These are phyloP conservation scores for Zoysia japonica DNA, from an alignment of 176 grass and related monocot genomes.

Conservation along the genomic window DNA sequence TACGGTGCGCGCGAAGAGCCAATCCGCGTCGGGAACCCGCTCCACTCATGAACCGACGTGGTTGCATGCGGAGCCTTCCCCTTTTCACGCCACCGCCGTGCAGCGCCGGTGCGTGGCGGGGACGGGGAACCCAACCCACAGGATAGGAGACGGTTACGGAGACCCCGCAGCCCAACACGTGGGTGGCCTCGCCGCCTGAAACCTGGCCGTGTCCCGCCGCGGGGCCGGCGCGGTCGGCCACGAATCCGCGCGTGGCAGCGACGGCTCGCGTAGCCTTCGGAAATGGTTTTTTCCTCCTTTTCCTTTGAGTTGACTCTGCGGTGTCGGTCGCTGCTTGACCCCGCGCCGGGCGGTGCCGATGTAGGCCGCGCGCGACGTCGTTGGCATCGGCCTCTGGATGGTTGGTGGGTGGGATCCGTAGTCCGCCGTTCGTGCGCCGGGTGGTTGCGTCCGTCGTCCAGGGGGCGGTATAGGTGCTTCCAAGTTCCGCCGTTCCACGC, in stretches of 20 bases:
- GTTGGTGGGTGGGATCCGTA: too few relatives aligned
- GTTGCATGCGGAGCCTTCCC: not conserved
- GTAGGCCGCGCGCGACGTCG: too few relatives aligned
- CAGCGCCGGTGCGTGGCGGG: not conserved
- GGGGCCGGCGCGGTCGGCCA: constrained; percentile 17
- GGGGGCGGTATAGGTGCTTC: too few relatives aligned
- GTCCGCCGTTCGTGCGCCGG: constrained; percentile 1
- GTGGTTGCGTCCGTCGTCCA: constrained; percentile 21
- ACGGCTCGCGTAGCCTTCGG: not conserved
- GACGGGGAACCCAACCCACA: not conserved
- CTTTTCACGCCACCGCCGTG: not conserved
- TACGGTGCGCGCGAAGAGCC: not conserved
- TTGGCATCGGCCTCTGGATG: too few relatives aligned
- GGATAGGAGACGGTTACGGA: not conserved
- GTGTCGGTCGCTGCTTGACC: too few relatives aligned
- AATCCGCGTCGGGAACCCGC: constrained; percentile 5
- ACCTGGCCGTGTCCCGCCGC: not conserved
- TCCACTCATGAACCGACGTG: not conserved
- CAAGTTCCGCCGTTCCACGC: too few relatives aligned
- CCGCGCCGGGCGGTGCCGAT: too few relatives aligned
- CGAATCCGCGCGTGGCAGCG: constrained; percentile 10
- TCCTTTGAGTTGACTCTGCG: too few relatives aligned
- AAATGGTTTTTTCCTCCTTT: not conserved
- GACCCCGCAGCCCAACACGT: not conserved
- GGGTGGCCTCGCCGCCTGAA: constrained; percentile 19